Conservation (phyloP, 2,329 filamentous ascomycete genomes). For the Blumeria graminis region DNA sequence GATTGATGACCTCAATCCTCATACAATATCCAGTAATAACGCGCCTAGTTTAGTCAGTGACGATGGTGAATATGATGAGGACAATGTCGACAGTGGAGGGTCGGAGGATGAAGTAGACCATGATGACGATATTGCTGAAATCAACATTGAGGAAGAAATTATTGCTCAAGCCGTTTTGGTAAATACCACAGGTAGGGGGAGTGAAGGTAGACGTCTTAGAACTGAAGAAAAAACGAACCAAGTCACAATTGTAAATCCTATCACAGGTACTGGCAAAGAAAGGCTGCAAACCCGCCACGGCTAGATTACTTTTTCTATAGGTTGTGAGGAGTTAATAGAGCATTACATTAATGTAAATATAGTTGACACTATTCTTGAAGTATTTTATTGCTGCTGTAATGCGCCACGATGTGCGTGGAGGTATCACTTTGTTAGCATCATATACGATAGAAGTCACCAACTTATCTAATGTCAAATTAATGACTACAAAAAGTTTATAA, state of each 20-base stretch:
- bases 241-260: constrained; percentile 16
- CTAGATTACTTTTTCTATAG: constrained; percentile 1
- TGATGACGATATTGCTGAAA: constrained; percentile 36
- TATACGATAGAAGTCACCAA: too few species aligned
- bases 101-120: constrained; percentile 25
- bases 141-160: constrained; percentile 30
- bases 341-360: too few species aligned
- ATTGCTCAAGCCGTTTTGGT: constrained; percentile 10
- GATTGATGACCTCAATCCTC: constrained; percentile 41
- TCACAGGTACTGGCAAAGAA: constrained; percentile 11
- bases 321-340: neutral
- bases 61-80: constrained; percentile 53
- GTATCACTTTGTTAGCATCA: too few species aligned
- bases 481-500: too few species aligned
- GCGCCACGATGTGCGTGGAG: too few species aligned
- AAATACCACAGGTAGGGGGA: constrained; percentile 8
- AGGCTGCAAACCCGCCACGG: constrained; percentile 3
- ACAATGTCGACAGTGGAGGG: constrained; percentile 25
- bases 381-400: too few species aligned
- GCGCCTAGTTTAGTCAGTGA: constrained; percentile 61
- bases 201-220: constrained; percentile 8
- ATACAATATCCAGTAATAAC: constrained; percentile 47
- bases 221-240: constrained; percentile 14
- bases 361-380: too few species aligned
- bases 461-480: too few species aligned